phyloP scores from a whole-genome alignment of 805 yeast species.

The Ogataea nonfermentans region DNA sequence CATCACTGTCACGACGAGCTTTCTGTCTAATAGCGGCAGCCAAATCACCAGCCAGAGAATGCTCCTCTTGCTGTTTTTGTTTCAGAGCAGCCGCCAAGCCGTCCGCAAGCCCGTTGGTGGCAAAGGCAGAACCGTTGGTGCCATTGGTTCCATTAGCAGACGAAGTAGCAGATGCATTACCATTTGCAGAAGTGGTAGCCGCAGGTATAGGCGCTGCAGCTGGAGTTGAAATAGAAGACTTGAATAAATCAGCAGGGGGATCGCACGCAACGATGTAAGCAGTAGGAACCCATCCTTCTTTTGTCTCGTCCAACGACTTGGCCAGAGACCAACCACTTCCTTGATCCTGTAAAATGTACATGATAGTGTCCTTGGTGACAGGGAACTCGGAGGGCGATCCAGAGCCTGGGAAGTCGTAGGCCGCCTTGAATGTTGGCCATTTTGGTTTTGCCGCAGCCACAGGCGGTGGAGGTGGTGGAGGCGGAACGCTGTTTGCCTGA shows the following conservation, averaged over 20 bases:
- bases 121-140: conserved; percentile 1
- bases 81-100: conserved; percentile 70
- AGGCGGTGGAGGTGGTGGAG: conserved; percentile 78
- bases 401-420: conserved; percentile 85
- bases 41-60: conserved; percentile 72
- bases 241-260: conserved; percentile 40
- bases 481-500: conserved; percentile 23
- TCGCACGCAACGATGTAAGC: conserved; percentile 72
- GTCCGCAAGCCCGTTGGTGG: conserved; percentile 26
- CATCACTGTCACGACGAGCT: conserved; percentile 68
- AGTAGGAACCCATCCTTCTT: conserved; percentile 97
- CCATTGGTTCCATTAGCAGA: conserved; percentile 10
- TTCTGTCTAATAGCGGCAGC: conserved; percentile 85
- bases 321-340: conserved; percentile 96
- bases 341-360: conserved; percentile 68
- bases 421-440: conserved; percentile 77
- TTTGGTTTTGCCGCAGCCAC: conserved; percentile 60
- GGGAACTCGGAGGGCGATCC: conserved; percentile 82
- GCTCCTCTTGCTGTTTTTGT: conserved; percentile 61
- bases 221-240: conserved; percentile 36
- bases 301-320: conserved; percentile 66
- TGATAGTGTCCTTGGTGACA: conserved; percentile 69
- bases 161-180: conserved; percentile 17
- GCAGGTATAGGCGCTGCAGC: conserved; percentile 33
- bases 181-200: conserved; percentile 27